Evolutionary conservation across 768 basidiomycete species (phyloP).

Genomic region (Kwoniella newhampshirensis): DNA sequence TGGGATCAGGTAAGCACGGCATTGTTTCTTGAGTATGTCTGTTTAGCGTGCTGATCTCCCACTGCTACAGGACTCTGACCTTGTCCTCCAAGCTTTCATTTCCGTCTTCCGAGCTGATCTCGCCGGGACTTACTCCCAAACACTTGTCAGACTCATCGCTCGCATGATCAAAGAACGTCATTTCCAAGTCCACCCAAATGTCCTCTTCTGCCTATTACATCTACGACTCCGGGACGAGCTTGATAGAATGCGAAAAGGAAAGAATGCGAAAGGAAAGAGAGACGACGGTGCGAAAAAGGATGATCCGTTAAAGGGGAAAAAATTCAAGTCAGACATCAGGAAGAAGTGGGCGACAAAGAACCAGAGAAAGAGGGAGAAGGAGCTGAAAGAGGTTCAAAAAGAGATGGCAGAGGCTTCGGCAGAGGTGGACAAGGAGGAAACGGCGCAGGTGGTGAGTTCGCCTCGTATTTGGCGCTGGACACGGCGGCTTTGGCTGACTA

Average conservation of each 20-base stretch:
- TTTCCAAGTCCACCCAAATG: constrained; percentile 85
- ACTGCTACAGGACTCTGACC: constrained; percentile 68
- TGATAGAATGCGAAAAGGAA: constrained; percentile 65
- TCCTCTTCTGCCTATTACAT: constrained; percentile 77
- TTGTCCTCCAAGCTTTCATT: constrained; percentile 78
- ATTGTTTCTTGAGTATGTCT: no score
- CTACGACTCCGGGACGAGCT: constrained; percentile 86
- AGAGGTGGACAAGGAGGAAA: constrained; percentile 54
- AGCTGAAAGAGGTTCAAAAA: constrained; percentile 82
- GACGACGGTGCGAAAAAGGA: constrained; percentile 50
- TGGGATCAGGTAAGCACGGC: constrained; percentile 85
- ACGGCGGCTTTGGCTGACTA: neutral
- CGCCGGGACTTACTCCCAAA: constrained; percentile 77
- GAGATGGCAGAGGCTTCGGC: constrained; percentile 58
- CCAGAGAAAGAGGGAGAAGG: constrained; percentile 76
- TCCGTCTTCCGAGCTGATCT: constrained; percentile 78
- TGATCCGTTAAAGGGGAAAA: constrained; percentile 57
- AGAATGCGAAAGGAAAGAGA: constrained; percentile 19
- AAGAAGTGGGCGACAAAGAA: constrained; percentile 88
- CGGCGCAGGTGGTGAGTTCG: constrained; percentile 69
- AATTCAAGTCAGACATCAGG: constrained; percentile 52
- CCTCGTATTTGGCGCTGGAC: neutral
- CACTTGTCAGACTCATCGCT: constrained; percentile 83
- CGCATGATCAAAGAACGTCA: constrained; percentile 93
- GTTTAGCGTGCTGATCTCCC: neutral